phyloP scores from a whole-genome alignment of 2,329 filamentous ascomycete species.

The Emmonsiellopsis sp. region DNA sequence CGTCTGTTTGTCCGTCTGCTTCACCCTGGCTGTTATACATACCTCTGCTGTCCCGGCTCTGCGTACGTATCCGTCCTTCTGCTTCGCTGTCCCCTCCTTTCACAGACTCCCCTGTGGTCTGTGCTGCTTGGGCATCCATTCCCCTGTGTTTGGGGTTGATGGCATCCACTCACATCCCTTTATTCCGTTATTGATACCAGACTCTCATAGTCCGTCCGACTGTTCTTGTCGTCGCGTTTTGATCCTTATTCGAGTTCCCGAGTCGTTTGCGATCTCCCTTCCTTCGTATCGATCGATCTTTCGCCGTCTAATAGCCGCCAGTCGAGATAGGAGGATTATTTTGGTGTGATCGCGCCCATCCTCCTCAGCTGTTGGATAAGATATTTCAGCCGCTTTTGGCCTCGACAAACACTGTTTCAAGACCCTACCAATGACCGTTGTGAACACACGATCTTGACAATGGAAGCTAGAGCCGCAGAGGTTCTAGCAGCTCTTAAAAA shows the following conservation, averaged over 20 bases:
- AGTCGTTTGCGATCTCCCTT: neutral
- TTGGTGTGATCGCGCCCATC: neutral
- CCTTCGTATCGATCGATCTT: neutral
- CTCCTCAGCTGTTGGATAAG: neutral
- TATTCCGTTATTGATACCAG: neutral
- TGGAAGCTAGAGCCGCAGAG: constrained; percentile 50
- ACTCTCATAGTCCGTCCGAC: neutral
- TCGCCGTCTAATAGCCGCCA: neutral
- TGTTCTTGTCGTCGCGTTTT: neutral
- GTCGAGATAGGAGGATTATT: neutral
- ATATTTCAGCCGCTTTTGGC: neutral
- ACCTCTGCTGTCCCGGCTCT: neutral
- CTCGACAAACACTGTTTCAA: neutral
- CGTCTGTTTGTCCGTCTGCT: neutral
- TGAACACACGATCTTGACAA: constrained; percentile 20
- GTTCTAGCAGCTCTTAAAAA: constrained; percentile 48
- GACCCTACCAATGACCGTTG: constrained; percentile 10
- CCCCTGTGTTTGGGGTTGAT: neutral
- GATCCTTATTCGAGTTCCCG: neutral
- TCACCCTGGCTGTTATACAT: neutral
- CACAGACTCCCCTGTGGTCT: neutral
- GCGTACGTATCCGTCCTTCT: neutral
- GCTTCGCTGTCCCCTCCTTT: neutral
- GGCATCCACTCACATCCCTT: neutral
- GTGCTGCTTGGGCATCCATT: neutral